A percentile compares a stretch with the other conserved stretches of the same genome.
phyloP scores from a whole-genome alignment of 2,329 filamentous ascomycete genomes.

The Lizonia empirigonia region DNA sequence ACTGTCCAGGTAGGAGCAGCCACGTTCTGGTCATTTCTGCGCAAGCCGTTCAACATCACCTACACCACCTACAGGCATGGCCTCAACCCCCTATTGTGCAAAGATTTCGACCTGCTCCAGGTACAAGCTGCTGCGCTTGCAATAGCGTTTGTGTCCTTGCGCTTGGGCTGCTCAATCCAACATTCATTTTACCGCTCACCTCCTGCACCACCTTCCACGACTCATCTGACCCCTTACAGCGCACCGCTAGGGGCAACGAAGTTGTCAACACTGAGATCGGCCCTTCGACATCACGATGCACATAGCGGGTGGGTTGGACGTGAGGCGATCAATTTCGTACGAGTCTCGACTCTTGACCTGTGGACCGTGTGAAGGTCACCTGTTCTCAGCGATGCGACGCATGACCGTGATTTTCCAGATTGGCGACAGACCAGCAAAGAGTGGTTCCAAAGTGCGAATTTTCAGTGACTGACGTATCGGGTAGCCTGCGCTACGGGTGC shows the following conservation, averaged over 20 bases:
- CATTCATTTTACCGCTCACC: too few species aligned
- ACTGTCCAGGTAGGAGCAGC: background rate
- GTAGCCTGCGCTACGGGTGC: slow-evolving; percentile 1
- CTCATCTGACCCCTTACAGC: background rate
- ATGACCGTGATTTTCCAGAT: slow-evolving; percentile 13
- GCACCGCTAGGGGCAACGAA: background rate
- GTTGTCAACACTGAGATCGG: slow-evolving; percentile 1
- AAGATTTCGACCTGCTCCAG: background rate
- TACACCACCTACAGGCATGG: background rate
- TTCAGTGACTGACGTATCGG: slow-evolving; percentile 15
- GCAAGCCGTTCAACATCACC: background rate
- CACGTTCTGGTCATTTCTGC: background rate
- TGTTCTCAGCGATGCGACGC: slow-evolving; percentile 13
- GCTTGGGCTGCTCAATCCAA: background rate
- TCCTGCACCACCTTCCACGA: background rate
- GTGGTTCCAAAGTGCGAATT: slow-evolving; percentile 18
- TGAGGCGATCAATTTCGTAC: slow-evolving; percentile 8
- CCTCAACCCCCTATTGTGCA: background rate
- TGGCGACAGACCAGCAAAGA: slow-evolving; percentile 11
- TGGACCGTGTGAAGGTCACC: slow-evolving; percentile 17
- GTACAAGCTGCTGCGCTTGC: background rate
- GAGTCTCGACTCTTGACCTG: slow-evolving; percentile 25
- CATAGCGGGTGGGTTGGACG: slow-evolving; percentile 5
- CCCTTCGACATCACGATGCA: slow-evolving; percentile 18
- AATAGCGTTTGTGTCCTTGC: background rate